Base-by-base conservation (phyloP, 2,329 filamentous ascomycete species). In the Thermoascus crustaceus region DNA sequence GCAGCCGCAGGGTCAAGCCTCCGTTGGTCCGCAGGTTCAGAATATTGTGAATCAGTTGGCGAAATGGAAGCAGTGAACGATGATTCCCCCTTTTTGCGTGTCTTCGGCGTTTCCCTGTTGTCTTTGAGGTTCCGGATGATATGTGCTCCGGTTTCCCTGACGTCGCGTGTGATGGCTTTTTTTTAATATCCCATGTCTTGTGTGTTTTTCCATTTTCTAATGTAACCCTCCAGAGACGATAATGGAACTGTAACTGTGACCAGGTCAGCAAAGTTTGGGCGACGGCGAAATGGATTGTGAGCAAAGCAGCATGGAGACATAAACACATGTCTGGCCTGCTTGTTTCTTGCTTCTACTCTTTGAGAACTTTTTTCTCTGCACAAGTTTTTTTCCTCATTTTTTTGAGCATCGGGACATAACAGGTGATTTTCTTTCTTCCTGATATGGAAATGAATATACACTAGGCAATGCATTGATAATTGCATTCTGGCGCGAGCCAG, bases 41-140 rank as follows among this genome's bases (percentile, higher is more conserved):
- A 66, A 66, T 38, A 60, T 70, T 32, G 64, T 69, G 55, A 62
- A 66, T 37, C 66, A 69, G 37, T 43, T 69, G 38, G 53, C 60
- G 23, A 64, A 64, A 49, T 68, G 63, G 59, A 66, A 64, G 49
- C 62, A 63, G 53, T 67, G 55, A 62, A 33, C 21, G n/a, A 32
- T 35, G 18, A 19, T 17, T 10, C 7, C 11, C 19, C 13, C 13
- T 10, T 25, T 32, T 26, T 7, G 23, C 11, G 11, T 38, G 34
- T 26, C 14, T 33, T 21, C 16, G 14, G 19, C 21, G 23, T 16
- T 25, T 24, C 20, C 23, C 20, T 13, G 16, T 38, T 33, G 10
- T 17, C 11, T 13, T n/a, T n/a, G n/a, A 29, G 7, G n/a, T 7
- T 17, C 26, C 14, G 11, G 14, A n/a, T n/a, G n/a, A n/a, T n/a